Percentiles rank a stretch among this genome's conserved stretches.
Conservation (phyloP, 495 filamentous ascomycete genomes). For the Letharia lupina region DNA sequence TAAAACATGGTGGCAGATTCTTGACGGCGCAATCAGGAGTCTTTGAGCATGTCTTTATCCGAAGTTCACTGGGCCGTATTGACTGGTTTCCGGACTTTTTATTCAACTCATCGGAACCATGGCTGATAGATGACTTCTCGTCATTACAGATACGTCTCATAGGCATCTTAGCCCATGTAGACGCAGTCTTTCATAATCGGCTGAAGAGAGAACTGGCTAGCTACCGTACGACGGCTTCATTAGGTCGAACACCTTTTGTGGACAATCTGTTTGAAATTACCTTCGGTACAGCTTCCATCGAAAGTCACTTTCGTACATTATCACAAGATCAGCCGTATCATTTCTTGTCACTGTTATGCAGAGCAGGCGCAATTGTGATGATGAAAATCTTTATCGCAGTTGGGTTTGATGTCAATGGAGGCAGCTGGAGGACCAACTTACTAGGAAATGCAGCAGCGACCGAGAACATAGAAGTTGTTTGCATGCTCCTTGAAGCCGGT, state of each 20-base stretch:
- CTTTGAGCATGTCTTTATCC: too few species aligned
- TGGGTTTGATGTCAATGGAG: neutral
- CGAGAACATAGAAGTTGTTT: constrained; percentile 1
- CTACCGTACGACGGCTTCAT: neutral
- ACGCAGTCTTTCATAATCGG: neutral
- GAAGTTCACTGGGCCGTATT: too few species aligned
- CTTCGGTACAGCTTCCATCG: neutral
- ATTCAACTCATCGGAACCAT: neutral
- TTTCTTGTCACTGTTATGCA: neutral
- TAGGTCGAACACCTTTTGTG: neutral
- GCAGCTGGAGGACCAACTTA: rapidly evolving
- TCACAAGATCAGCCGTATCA: too few species aligned
- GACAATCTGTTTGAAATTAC: neutral
- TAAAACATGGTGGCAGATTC: neutral
- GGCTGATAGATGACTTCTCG: neutral
- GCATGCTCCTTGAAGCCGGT: neutral
- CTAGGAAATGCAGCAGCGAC: neutral
- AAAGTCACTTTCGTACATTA: neutral
- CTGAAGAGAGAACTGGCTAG: neutral
- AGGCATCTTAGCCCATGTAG: neutral
- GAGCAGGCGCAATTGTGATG: neutral
- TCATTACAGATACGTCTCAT: neutral
- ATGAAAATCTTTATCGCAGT: neutral
- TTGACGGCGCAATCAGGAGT: neutral
- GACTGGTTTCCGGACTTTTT: neutral